Evolutionary conservation across 2,329 filamentous ascomycete genomes (phyloP), one percentile per base, ranked within the genome.

Genomic region (Fusarium luffae): DNA sequence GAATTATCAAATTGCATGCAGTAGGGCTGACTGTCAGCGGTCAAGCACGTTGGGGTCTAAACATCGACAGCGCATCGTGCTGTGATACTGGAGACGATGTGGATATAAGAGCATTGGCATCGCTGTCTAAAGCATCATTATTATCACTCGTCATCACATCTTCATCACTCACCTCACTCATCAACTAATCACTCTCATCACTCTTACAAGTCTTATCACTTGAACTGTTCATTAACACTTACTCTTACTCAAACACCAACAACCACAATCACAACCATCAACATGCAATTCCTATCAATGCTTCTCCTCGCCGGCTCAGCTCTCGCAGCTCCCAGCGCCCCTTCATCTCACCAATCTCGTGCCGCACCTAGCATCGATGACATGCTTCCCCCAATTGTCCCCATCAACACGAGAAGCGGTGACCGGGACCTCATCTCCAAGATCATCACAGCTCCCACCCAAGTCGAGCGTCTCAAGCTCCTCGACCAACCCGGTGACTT

Each of bases 401-500:
- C 61, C 7, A 64, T 64, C 50, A 64, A 64, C 59, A 64, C 61
- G 5, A 25, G 61, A 14, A 18, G 37, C 18, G 74, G 71, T 23
- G 66, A 78, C 48, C 30, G 43, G 19, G 69, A 73, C 19, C 71
- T 78, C 49, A 77, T 78, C 57, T 32, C 72, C 21, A 75, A 76
- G 58, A 72, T 78, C 52, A 49, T 77, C 23, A 77, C 75, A 0
- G 69, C 74, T 1, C 70, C 78, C 1, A 80, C 78, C 0, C 75
- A 78, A 28, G 60, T 57, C 23, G 77, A 80, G 5, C 77, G 78
- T n/a, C 63, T 75, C 72, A 73, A 70, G 54, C 72, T 80, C 10
- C 74, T 64, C 1, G 27, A 64, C 9, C 43, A 64, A 2, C 61
- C 59, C 3, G 61, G 61, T 11, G 61, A 64, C 7, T 64, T 23